These are phyloP conservation scores for Pichia eremophila DNA, from an alignment of 805 yeast genomes.

Conservation along the genomic window DNA sequence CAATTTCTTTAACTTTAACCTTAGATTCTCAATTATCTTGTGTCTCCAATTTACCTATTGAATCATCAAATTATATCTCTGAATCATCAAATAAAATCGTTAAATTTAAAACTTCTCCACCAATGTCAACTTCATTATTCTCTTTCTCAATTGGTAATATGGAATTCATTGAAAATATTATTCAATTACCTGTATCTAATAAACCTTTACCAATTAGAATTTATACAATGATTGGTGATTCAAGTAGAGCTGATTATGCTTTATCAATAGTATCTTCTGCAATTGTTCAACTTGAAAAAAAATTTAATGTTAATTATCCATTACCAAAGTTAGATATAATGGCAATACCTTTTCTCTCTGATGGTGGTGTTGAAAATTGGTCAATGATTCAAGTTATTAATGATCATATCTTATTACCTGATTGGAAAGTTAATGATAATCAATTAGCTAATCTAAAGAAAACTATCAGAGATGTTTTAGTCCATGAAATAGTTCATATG, in stretches of 20 bases:
- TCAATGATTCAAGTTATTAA: conserved; percentile 55
- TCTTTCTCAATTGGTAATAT: conserved; percentile 65
- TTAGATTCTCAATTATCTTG: conserved; percentile 39
- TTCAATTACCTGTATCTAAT: conserved; percentile 17
- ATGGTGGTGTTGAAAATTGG: conserved; percentile 79
- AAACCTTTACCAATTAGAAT: conserved; percentile 38
- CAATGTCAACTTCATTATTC: conserved; percentile 54
- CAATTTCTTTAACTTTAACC: conserved; percentile 40
- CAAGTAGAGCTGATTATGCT: conserved; percentile 39
- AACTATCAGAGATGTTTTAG: conserved; percentile 44
- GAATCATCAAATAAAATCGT: conserved; percentile 25
- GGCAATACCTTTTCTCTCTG: conserved; percentile 60
- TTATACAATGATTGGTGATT: conserved; percentile 46
- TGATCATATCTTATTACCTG: conserved; percentile 36
- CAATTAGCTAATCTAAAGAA: conserved; percentile 12
- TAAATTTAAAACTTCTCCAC: conserved; percentile 43
- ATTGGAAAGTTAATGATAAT: conserved; percentile 16
- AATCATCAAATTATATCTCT: conserved; percentile 10
- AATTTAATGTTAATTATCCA: conserved; percentile 43
- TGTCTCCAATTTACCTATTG: conserved; percentile 39
- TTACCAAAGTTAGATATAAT: conserved; percentile 57
- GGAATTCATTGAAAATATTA: conserved; percentile 36
- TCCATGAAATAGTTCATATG: conserved; percentile 72
- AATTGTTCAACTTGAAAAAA: conserved; percentile 38
- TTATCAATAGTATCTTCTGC: conserved; percentile 37